phyloP scores from a whole-genome alignment of 148 eudicot genomes.

The Camellia japonica region DNA sequence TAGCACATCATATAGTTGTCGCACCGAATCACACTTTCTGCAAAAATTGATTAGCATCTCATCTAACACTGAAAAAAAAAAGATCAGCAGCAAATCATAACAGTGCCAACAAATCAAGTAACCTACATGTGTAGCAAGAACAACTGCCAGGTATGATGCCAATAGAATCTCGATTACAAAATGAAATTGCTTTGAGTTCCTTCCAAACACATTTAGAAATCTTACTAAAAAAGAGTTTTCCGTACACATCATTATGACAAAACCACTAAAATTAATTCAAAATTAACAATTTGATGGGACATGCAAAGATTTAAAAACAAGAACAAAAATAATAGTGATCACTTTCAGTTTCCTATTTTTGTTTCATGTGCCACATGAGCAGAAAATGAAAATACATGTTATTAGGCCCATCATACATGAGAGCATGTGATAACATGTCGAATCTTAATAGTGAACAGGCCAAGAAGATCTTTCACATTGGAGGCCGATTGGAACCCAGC shows the following conservation, averaged over 20 bases:
- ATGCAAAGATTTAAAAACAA: background rate
- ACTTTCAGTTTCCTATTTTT: background rate
- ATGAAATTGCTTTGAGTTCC: background rate
- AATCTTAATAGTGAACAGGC: background rate
- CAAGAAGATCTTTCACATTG: slow-evolving; percentile 34
- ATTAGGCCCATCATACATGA: background rate
- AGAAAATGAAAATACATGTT: background rate
- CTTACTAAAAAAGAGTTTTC: background rate
- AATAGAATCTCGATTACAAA: background rate
- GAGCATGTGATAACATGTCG: background rate
- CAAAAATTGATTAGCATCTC: too few species aligned
- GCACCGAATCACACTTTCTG: too few species aligned
- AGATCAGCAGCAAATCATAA: too few species aligned
- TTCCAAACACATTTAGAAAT: background rate
- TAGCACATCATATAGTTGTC: too few species aligned
- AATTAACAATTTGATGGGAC: background rate
- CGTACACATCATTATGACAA: background rate
- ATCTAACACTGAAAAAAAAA: too few species aligned
- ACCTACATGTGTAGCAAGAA: too few species aligned
- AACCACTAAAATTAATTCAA: background rate
- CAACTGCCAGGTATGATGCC: background rate
- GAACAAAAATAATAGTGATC: background rate
- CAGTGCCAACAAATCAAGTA: too few species aligned
- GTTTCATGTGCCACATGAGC: background rate
- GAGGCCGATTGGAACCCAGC: slow-evolving; percentile 56